Evolutionary conservation across 345 rosid species (phyloP), one percentile per base, ranked within the genome.

Genomic region (Nephelium lappaceum): DNA sequence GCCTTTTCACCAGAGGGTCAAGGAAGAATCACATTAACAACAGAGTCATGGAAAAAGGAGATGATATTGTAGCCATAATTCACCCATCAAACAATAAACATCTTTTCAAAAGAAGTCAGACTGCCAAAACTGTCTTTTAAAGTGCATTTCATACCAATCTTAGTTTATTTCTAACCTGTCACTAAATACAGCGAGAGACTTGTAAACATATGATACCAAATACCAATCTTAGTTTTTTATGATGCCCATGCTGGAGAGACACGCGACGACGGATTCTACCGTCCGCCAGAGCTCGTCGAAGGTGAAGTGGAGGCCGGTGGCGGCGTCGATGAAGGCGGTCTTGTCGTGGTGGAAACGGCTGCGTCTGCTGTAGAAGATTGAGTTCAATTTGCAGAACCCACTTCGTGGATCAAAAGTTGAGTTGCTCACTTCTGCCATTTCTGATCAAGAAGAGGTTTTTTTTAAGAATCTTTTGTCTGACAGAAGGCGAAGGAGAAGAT

Each of bases 311-410:
- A 72, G 80, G 75, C 92, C 98, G 7, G 97, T 87, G 81, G 90
- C 57, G 73, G 95, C 93, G 83, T 95, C 98, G 84, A 95, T 87
- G 90, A 95, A 88, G 69, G 98, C 98, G 61, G 78, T 81, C 51
- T 84, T 83, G 76, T 98, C 95, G 41, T 77, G 85, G 87, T 95
- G 98, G 53, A 90, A 70, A n/a, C 91, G 91, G 6, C 19, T 85
- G 51, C 98, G 89, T 78, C 84, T 79, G 86, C 98, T 95, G 89
- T 91, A 87, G 87, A 93, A 93, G 27, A 89, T n/a, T n/a, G n/a
- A n/a, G n/a, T n/a, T n/a, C n/a, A n/a, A n/a, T n/a, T n/a, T n/a
- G n/a, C n/a, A n/a, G 84, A 93, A 93, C 0, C 98, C 98, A 81
- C 90, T 88, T 79, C 87, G 83, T 2, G 78, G 73, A 73, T 94